phyloP scores from a whole-genome alignment of 2,329 filamentous ascomycete genomes.

The Aquanectria penicillioides region DNA sequence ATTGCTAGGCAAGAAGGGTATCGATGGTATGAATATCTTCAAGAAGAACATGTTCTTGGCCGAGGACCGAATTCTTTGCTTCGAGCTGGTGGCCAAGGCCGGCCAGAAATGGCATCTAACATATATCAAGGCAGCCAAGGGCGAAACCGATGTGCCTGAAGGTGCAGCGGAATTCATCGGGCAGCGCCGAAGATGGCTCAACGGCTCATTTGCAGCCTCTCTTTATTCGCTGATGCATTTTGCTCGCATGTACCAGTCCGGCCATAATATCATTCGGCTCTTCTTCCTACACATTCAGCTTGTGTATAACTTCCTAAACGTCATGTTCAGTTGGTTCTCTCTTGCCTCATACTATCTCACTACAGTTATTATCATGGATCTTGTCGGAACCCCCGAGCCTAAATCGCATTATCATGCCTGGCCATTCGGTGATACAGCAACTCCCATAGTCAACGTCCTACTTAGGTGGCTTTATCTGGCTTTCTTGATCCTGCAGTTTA shows the following conservation, averaged over 20 bases:
- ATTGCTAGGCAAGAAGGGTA: slow-evolving; percentile 37
- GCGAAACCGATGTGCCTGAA: slow-evolving; percentile 38
- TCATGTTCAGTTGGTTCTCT: slow-evolving; percentile 37
- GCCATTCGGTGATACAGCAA: slow-evolving; percentile 36
- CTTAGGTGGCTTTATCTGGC: slow-evolving; percentile 38
- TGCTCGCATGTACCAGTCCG: slow-evolving; percentile 34
- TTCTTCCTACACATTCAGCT: slow-evolving; percentile 39
- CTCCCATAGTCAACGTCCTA: slow-evolving; percentile 36
- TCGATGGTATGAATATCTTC: slow-evolving; percentile 41
- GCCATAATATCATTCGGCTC: slow-evolving; percentile 35
- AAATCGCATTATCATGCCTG: slow-evolving; percentile 32
- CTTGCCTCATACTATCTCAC: slow-evolving; percentile 36
- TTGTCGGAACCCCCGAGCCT: slow-evolving; percentile 35
- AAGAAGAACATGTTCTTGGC: slow-evolving; percentile 42
- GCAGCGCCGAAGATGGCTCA: slow-evolving; percentile 38
- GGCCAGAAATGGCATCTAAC: slow-evolving; percentile 41
- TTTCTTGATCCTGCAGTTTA: slow-evolving; percentile 37
- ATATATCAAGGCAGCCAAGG: slow-evolving; percentile 40
- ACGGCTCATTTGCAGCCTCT: slow-evolving; percentile 38
- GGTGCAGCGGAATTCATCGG: slow-evolving; percentile 36
- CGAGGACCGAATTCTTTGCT: slow-evolving; percentile 39
- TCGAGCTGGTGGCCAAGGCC: slow-evolving; percentile 38
- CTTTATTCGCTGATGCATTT: slow-evolving; percentile 40
- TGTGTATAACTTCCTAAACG: slow-evolving; percentile 37
- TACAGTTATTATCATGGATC: slow-evolving; percentile 38